Evolutionary conservation across 805 yeast species (phyloP).

Genomic region (Citeromyces matritensis): DNA sequence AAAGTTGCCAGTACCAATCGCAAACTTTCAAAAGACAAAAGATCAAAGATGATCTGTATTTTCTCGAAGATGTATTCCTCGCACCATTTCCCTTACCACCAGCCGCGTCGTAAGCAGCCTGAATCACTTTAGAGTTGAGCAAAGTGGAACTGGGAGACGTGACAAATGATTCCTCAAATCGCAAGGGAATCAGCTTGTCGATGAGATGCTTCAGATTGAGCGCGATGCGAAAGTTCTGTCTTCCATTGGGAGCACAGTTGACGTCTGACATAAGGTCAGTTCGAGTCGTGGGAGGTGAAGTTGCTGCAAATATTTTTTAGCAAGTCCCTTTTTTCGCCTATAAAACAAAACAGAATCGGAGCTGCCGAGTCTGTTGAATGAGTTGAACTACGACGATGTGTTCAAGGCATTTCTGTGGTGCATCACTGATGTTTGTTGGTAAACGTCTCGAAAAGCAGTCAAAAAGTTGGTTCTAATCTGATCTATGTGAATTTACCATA

Average conservation of each 20-base stretch:
- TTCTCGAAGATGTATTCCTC: conserved; percentile 34
- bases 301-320: no score
- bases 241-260: conserved; percentile 34
- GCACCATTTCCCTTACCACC: conserved; percentile 61
- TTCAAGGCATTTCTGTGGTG: no score
- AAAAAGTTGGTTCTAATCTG: no score
- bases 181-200: conserved; percentile 57
- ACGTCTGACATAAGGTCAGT: conserved; percentile 6
- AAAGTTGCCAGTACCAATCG: conserved; percentile 59
- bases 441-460: no score
- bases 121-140: conserved; percentile 40
- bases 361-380: conserved; percentile 9
- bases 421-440: no score
- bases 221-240: conserved; percentile 57
- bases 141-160: conserved; percentile 42
- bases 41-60: conserved; percentile 53
- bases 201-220: conserved; percentile 59
- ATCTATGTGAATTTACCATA: no score
- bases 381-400: no score
- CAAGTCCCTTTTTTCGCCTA: no score
- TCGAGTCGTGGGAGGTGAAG: no score
- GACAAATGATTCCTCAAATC: conserved; percentile 33
- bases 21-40: conserved; percentile 66
- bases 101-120: conserved; percentile 56
- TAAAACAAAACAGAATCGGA: no score